Conservation (phyloP, 768 basidiomycete species). For the Termitomyces bulborhizus region DNA sequence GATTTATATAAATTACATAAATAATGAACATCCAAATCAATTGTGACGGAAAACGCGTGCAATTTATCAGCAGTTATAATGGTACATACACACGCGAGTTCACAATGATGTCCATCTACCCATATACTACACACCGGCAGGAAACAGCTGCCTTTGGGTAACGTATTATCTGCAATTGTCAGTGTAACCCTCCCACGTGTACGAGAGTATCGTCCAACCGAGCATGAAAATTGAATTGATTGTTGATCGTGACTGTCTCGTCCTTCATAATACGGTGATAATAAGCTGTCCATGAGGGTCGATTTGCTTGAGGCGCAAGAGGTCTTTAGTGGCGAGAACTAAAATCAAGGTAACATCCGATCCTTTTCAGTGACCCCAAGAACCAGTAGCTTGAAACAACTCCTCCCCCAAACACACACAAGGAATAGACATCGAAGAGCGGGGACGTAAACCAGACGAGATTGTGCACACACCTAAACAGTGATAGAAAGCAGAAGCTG, state of each 20-base stretch:
- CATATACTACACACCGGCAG: not conserved
- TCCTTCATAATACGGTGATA: conserved; percentile 6
- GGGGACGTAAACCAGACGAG: not conserved
- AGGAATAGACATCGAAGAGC: not conserved
- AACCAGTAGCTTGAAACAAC: not conserved
- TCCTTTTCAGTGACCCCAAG: conserved; percentile 1
- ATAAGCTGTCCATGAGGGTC: conserved; percentile 43
- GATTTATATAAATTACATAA: too few species aligned
- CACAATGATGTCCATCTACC: too few species aligned
- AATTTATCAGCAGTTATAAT: too few species aligned
- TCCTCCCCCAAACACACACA: not conserved
- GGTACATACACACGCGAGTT: not conserved
- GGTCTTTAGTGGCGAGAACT: conserved; percentile 77
- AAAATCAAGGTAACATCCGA: conserved; percentile 3
- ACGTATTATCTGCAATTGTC: not conserved
- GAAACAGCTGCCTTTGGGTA: not conserved
- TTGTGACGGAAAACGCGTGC: too few species aligned
- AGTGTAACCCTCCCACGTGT: too few species aligned
- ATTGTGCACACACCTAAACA: conserved; percentile 56
- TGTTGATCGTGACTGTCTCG: not conserved
- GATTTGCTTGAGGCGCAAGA: conserved; percentile 55
- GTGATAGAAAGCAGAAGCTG: conserved; percentile 79
- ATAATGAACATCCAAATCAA: too few species aligned
- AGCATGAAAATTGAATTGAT: not conserved
- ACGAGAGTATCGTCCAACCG: not conserved